Base-by-base conservation (phyloP, 371 early-diverging fungal genomes). In the Aphelidium insulamus region DNA sequence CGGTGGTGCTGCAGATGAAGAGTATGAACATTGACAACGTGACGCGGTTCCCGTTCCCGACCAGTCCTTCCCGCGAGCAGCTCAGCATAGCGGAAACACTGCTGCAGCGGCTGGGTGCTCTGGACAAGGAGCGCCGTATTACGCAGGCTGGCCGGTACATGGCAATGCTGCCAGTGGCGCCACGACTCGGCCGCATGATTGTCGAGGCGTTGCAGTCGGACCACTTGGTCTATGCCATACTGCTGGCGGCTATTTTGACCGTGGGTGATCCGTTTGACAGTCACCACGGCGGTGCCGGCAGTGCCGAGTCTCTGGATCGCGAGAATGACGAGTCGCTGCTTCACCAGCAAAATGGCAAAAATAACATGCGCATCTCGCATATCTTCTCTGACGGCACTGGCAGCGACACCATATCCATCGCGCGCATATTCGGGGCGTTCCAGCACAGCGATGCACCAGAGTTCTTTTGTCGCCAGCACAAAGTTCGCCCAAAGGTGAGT, bases 1-100 rank as follows among this genome's bases (percentile, higher is more conserved):
- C 26, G 41, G 78, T 85, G 8, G 82, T 97, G 2, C 55, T 99
- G 31, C 75, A 72, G 44, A 90, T 99, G 86, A 92, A 95, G 55
- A 49, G 76, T 10, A 84, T 97, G 83, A 71, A 76, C 36, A 84
- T 98, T 38, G 73, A 86, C 37, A 78, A 87, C 36, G 82, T 95
- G 1, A 54, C 69, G 39, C 80, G 80, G 38, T 99, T 97, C 49
- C 97, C 97, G n/a, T 98, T 87, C 62, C 76, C 87, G 2, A 82
- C 81, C 10, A 71, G 73, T 16, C 87, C 87, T 17, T 57, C 65
- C 25, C 56, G 57, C 17, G 50, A 62, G 4, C 67, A 57, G 21
- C 57, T 87, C 26, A 50, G 44, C 17, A 59, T 72, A 31, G 72
- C 84, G 9, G 75, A 82, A 45, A 72, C 62, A 34, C 45, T 75